These are phyloP conservation scores for Solanum pennellii DNA, from an alignment of 257 asterid species.

Conservation along the genomic window DNA sequence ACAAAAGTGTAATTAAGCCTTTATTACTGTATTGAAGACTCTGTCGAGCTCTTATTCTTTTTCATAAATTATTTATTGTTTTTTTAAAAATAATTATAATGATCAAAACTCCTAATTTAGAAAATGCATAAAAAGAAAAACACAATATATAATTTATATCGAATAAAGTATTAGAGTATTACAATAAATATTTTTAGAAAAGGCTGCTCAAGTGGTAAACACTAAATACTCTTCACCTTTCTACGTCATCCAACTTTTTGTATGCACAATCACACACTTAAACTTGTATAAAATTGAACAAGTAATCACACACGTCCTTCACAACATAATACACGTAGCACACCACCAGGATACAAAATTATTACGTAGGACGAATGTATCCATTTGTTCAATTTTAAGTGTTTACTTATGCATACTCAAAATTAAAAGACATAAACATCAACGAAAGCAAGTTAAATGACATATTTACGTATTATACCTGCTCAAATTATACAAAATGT, in stretches of 20 bases:
- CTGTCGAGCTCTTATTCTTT: neutral
- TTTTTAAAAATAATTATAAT: neutral
- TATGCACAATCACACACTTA: too few relatives aligned
- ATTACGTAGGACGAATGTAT: rapidly evolving
- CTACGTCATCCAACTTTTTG: too few relatives aligned
- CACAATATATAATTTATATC: neutral
- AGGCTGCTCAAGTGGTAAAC: neutral
- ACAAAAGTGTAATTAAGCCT: neutral
- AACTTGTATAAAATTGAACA: too few relatives aligned
- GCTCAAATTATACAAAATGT: neutral
- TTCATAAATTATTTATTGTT: neutral
- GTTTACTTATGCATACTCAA: too few relatives aligned
- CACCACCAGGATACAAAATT: neutral
- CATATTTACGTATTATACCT: too few relatives aligned
- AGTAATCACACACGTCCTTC: rapidly evolving
- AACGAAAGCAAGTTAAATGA: neutral
- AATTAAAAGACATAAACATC: rapidly evolving
- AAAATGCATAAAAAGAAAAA: neutral
- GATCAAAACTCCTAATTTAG: neutral
- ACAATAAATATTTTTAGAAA: too few relatives aligned
- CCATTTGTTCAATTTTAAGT: too few relatives aligned
- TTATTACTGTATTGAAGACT: neutral
- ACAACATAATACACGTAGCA: neutral
- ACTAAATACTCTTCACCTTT: neutral
- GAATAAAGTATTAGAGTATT: neutral